Conservation (phyloP, 805 yeast species). For the Wickerhamiella bombiphila region DNA sequence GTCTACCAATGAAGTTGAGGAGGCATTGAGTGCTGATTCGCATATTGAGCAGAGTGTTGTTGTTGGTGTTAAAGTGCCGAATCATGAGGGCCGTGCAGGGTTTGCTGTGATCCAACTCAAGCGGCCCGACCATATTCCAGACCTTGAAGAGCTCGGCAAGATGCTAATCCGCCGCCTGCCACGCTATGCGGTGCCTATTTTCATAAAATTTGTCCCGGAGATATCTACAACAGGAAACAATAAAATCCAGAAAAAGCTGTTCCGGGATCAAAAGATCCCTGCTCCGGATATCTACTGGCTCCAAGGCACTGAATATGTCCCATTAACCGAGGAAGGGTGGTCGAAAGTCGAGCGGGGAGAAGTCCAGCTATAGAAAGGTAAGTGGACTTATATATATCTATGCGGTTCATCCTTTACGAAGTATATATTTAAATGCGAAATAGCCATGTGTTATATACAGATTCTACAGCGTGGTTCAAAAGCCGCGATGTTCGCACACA, state of each 20-base stretch:
- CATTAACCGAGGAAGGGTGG: slow-evolving; percentile 48
- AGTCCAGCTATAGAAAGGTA: slow-evolving; percentile 20
- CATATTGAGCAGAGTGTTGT: slow-evolving; percentile 47
- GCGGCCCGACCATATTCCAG: slow-evolving; percentile 24
- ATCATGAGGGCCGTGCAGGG: slow-evolving; percentile 92
- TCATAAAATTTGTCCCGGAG: slow-evolving; percentile 48
- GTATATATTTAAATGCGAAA: too few species aligned
- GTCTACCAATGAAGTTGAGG: slow-evolving; percentile 85
- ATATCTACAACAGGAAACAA: slow-evolving; percentile 66
- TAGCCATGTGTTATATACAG: too few species aligned
- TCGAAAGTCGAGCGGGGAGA: slow-evolving; percentile 18
- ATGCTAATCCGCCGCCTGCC: slow-evolving; percentile 41
- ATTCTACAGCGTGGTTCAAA: too few species aligned
- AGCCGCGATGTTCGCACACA: too few species aligned
- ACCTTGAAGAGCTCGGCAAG: slow-evolving; percentile 28
- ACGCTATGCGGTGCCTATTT: slow-evolving; percentile 72
- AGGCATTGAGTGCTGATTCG: slow-evolving; percentile 30
- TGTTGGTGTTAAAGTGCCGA: slow-evolving; percentile 77
- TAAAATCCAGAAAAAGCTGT: slow-evolving; percentile 63
- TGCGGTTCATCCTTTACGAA: too few species aligned
- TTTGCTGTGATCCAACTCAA: slow-evolving; percentile 58
- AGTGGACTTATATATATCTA: too few species aligned
- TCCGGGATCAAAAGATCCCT: slow-evolving; percentile 26
- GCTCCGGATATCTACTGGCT: slow-evolving; percentile 49
- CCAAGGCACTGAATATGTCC: slow-evolving; percentile 38